These are phyloP conservation scores for Paxillus involutus DNA, from an alignment of 768 basidiomycete genomes.

Conservation along the genomic window DNA sequence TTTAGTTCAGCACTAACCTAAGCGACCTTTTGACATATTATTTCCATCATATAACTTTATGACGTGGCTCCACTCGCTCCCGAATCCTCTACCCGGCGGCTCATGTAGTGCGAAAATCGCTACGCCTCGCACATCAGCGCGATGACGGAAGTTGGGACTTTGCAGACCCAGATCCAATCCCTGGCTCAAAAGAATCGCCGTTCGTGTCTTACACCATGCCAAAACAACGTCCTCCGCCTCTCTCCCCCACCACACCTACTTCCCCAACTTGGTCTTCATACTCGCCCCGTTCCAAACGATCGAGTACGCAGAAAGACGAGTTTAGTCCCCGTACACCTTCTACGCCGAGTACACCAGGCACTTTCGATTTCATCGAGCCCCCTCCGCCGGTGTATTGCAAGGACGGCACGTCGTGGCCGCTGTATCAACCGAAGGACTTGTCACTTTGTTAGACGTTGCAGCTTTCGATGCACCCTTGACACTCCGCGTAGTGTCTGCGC, in stretches of 20 bases:
- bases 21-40: background rate
- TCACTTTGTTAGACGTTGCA: background rate
- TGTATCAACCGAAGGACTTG: conserved; percentile 6
- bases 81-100: background rate
- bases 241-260: background rate
- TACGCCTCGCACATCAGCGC: conserved; percentile 20
- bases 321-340: conserved; percentile 13
- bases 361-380: conserved; percentile 17
- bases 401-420: conserved; percentile 8
- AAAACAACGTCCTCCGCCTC: conserved; percentile 18
- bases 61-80: too few relatives aligned
- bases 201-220: background rate
- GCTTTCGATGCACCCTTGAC: background rate
- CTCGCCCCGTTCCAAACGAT: conserved; percentile 9
- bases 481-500: background rate
- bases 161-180: conserved; percentile 26
- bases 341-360: conserved; percentile 3
- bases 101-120: conserved; percentile 22
- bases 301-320: conserved; percentile 25
- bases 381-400: conserved; percentile 28
- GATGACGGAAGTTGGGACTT: conserved; percentile 30
- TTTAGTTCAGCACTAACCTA: background rate
- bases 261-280: conserved; percentile 1
- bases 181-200: background rate
- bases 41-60: too few relatives aligned